Evolutionary conservation across 768 basidiomycete species (phyloP).

Genomic region (Calocera viscosa): DNA sequence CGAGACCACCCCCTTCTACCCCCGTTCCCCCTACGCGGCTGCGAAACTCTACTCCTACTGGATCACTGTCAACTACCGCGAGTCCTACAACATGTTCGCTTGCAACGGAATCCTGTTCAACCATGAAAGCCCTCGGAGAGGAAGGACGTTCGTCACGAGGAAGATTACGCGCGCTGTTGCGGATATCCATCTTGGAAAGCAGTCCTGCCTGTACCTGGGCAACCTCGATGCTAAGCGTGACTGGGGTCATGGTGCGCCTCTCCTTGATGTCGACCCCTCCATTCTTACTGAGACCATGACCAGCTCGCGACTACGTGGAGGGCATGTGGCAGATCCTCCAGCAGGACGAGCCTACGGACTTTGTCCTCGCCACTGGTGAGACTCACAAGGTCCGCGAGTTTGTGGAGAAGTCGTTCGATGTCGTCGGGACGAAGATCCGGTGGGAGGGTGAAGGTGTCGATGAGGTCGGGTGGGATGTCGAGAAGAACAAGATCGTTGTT

Average conservation of each 20-base stretch:
- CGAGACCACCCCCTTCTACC: slow-evolving; percentile 96
- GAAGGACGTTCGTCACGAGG: slow-evolving; percentile 89
- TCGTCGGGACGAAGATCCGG: slow-evolving; percentile 50
- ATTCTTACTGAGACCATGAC: background rate
- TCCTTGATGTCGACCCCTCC: background rate
- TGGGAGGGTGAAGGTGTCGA: slow-evolving; percentile 69
- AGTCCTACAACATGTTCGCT: slow-evolving; percentile 92
- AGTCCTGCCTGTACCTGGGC: slow-evolving; percentile 80
- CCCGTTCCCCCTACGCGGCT: slow-evolving; percentile 91
- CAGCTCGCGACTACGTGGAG: slow-evolving; percentile 60
- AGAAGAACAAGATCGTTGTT: slow-evolving; percentile 61
- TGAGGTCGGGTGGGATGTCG: slow-evolving; percentile 62
- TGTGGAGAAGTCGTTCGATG: slow-evolving; percentile 72
- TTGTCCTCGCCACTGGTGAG: slow-evolving; percentile 90
- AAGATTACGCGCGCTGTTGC: slow-evolving; percentile 89
- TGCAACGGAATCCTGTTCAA: slow-evolving; percentile 98
- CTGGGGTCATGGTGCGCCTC: slow-evolving; percentile 83
- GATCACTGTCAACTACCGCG: slow-evolving; percentile 85
- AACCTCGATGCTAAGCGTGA: slow-evolving; percentile 92
- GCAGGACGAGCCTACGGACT: slow-evolving; percentile 70
- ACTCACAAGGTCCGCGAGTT: slow-evolving; percentile 90
- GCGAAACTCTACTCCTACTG: slow-evolving; percentile 89
- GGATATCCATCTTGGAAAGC: slow-evolving; percentile 82
- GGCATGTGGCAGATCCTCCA: slow-evolving; percentile 98
- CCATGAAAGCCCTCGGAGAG: slow-evolving; percentile 90